Conservation (phyloP, 2,329 filamentous ascomycete genomes). For the Aspergillus persii region DNA sequence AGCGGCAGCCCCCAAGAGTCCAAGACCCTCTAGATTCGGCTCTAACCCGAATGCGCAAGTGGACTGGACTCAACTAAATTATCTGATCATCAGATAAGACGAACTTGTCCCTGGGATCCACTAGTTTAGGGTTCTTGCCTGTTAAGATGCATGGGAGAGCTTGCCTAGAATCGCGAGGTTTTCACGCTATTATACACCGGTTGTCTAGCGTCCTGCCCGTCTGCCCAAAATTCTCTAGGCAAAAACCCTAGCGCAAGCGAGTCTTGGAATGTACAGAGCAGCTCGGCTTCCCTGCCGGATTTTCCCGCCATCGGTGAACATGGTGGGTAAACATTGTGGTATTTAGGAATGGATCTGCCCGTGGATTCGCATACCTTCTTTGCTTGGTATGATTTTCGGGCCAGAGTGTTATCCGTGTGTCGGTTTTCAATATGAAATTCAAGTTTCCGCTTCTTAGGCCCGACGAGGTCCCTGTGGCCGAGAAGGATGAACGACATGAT, state of each 20-base stretch:
- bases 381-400: no score
- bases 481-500: background rate
- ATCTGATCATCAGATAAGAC: constrained; percentile 7
- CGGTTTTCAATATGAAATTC: background rate
- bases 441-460: background rate
- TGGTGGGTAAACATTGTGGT: background rate
- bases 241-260: background rate
- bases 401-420: no score
- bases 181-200: no score
- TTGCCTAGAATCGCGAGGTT: background rate
- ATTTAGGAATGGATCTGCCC: background rate
- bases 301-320: background rate
- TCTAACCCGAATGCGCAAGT: background rate
- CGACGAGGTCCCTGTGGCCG: constrained; percentile 3
- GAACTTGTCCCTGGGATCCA: background rate
- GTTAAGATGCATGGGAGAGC: background rate
- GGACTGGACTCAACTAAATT: background rate
- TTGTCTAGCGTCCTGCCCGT: background rate
- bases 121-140: background rate
- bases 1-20: background rate
- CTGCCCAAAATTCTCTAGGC: background rate
- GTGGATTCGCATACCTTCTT: background rate
- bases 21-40: background rate
- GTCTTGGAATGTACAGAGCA: background rate
- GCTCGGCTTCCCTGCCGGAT: background rate